Conservation (phyloP, 2,329 filamentous ascomycete species). For the Claviceps digitariae region DNA sequence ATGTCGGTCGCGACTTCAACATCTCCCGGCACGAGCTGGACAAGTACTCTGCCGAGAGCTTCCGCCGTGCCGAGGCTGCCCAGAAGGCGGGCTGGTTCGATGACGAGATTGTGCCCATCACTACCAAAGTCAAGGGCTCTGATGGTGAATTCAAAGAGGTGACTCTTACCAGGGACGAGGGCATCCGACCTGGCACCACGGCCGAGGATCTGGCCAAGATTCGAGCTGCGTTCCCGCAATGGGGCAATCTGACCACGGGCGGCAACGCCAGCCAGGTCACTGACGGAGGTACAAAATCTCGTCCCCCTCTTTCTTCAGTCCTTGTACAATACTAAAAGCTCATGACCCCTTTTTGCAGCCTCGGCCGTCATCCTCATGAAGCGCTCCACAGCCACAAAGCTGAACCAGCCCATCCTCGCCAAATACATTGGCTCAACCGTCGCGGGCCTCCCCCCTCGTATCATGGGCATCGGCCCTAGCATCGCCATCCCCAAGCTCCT, state of each 20-base stretch:
- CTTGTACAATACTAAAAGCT: background rate
- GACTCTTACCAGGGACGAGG: constrained; percentile 75
- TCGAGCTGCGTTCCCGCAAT: constrained; percentile 78
- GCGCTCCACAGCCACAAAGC: constrained; percentile 72
- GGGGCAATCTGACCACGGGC: constrained; percentile 73
- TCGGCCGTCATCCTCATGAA: constrained; percentile 89
- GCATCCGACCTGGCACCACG: constrained; percentile 81
- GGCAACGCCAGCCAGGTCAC: constrained; percentile 94
- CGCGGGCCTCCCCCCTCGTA: constrained; percentile 76
- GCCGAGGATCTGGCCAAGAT: constrained; percentile 72
- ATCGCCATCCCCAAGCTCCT: constrained; percentile 73
- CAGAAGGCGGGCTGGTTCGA: constrained; percentile 87
- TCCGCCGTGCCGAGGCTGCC: constrained; percentile 71
- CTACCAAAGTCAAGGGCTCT: constrained; percentile 66
- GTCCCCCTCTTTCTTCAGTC: background rate
- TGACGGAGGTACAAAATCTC: constrained; percentile 54
- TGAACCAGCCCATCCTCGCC: constrained; percentile 81
- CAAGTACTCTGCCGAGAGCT: constrained; percentile 74
- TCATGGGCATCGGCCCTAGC: constrained; percentile 89
- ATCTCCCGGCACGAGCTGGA: constrained; percentile 73
- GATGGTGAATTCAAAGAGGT: constrained; percentile 69
- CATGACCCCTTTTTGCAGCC: constrained; percentile 37
- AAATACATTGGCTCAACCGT: constrained; percentile 92
- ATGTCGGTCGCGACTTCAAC: constrained; percentile 82
- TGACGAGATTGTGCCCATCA: constrained; percentile 88